phyloP scores from a whole-genome alignment of 345 rosid genomes.

The Rhodamnia argentea region DNA sequence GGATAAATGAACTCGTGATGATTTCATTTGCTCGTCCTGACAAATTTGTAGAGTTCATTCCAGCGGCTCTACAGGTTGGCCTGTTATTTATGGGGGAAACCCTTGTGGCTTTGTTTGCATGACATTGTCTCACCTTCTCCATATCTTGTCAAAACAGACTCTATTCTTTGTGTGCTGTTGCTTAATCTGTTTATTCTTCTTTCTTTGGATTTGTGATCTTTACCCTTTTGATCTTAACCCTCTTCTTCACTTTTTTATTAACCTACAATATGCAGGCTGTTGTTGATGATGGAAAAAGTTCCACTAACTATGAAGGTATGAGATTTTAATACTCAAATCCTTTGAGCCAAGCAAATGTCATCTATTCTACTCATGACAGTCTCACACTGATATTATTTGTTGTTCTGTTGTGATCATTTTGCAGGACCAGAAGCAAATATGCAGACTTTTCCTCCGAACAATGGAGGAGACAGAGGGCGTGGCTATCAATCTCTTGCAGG shows the following conservation, averaged over 20 bases:
- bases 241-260: neutral
- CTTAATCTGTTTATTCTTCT: neutral
- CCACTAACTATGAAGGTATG: slow-evolving; percentile 44
- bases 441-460: slow-evolving; percentile 60
- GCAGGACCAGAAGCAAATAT: slow-evolving; percentile 63
- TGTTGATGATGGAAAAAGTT: slow-evolving; percentile 35
- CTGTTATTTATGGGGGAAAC: neutral
- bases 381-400: neutral
- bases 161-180: neutral
- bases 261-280: slow-evolving; percentile 38
- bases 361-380: neutral
- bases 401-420: slow-evolving; percentile 9
- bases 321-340: neutral
- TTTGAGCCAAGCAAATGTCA: neutral
- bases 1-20: neutral
- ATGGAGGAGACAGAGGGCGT: slow-evolving; percentile 31
- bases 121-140: neutral
- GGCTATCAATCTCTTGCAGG: slow-evolving; percentile 69
- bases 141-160: neutral
- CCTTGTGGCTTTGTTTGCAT: neutral
- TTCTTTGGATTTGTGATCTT: neutral
- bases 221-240: neutral
- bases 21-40: neutral
- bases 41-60: neutral
- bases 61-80: neutral